phyloP scores from a whole-genome alignment of 1,284 basidiomycete species.

The Cystobasidium sp. region DNA sequence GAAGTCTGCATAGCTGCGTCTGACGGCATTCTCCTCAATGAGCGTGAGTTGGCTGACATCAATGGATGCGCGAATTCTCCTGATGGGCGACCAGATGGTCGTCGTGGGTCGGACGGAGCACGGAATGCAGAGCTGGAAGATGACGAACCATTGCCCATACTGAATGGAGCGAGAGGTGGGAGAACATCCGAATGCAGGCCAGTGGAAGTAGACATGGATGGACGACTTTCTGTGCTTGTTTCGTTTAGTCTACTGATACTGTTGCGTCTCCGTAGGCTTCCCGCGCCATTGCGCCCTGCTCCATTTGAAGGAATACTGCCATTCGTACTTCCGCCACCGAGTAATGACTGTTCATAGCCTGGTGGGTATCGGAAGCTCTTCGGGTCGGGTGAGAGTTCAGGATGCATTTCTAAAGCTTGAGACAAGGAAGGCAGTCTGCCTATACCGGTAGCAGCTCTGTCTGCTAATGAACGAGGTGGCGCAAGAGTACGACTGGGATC shows the following conservation, averaged over 20 bases:
- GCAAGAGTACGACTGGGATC: conserved; percentile 7
- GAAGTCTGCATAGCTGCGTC: conserved; percentile 8
- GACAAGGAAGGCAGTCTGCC: conserved; percentile 19
- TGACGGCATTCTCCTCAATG: conserved; percentile 8
- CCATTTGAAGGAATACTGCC: not conserved
- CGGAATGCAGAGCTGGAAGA: too few relatives aligned
- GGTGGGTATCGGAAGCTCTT: conserved; percentile 21
- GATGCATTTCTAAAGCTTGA: conserved; percentile 33
- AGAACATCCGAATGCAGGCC: not conserved
- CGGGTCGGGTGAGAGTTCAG: conserved; percentile 15
- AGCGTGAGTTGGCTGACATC: not conserved
- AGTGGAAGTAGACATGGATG: not conserved
- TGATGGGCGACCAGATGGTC: not conserved
- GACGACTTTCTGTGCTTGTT: not conserved
- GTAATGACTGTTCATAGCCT: conserved; percentile 5
- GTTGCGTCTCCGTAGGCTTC: conserved; percentile 13
- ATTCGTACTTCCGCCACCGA: not conserved
- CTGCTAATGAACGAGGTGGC: not conserved
- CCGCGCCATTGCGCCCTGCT: not conserved
- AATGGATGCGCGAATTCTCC: not conserved
- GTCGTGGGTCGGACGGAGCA: too few relatives aligned
- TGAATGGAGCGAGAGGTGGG: not conserved
- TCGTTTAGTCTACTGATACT: conserved; percentile 13
- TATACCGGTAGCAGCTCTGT: not conserved
- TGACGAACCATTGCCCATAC: too few relatives aligned